Percentiles rank a stretch among this genome's conserved stretches.
phyloP scores from a whole-genome alignment of 768 basidiomycete genomes.

The Pulveroboletus sp. region DNA sequence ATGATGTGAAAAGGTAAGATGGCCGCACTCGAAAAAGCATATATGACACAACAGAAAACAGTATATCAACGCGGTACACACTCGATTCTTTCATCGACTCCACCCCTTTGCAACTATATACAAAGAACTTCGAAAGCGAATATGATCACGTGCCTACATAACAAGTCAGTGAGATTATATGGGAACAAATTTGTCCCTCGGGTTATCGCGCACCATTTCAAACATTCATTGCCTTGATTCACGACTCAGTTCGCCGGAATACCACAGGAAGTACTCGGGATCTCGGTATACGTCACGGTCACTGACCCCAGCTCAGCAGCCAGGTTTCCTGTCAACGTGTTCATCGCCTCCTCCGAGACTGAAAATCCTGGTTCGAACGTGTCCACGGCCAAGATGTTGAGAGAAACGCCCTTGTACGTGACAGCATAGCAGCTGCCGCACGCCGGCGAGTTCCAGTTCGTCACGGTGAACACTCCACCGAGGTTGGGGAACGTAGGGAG shows the following conservation, averaged over 20 bases:
- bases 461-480: slow-evolving; percentile 29
- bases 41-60: neutral
- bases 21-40: too few species aligned
- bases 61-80: too few species aligned
- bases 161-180: neutral
- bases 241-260: too few species aligned
- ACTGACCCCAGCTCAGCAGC: slow-evolving; percentile 9
- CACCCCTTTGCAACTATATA: too few species aligned
- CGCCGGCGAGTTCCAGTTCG: slow-evolving; percentile 16
- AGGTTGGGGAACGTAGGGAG: slow-evolving; percentile 38
- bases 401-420: slow-evolving; percentile 29
- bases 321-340: slow-evolving; percentile 15
- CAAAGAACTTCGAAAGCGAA: too few species aligned
- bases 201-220: neutral
- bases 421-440: slow-evolving; percentile 33
- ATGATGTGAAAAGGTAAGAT: too few species aligned
- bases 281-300: too few species aligned
- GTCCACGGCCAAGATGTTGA: slow-evolving; percentile 58
- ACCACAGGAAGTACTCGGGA: too few species aligned
- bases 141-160: slow-evolving; percentile 1
- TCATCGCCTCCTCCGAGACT: slow-evolving; percentile 26
- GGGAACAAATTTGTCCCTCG: too few species aligned
- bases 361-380: slow-evolving; percentile 41
- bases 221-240: too few species aligned
- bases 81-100: too few species aligned